phyloP scores from a whole-genome alignment of 495 filamentous ascomycete genomes.

The Usnea hakonensis region DNA sequence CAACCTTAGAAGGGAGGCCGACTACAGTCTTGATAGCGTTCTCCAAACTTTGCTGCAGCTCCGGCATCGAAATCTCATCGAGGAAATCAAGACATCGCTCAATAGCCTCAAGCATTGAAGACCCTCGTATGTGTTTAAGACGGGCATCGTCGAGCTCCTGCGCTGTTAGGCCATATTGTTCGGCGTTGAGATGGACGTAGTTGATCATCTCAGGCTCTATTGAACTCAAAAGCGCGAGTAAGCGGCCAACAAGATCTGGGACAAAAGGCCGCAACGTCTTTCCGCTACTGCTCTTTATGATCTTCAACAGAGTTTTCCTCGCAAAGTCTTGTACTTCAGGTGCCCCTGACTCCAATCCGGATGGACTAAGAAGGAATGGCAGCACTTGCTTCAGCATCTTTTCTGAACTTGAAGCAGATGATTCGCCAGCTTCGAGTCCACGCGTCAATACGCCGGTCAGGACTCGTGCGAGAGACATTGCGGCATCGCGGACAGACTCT shows the following conservation, averaged over 20 bases:
- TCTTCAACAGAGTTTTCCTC: slow-evolving; percentile 69
- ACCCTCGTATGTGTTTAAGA: slow-evolving; percentile 66
- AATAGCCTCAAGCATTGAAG: slow-evolving; percentile 90
- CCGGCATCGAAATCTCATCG: slow-evolving; percentile 64
- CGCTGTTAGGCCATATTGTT: slow-evolving; percentile 74
- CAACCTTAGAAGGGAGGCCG: slow-evolving; percentile 87
- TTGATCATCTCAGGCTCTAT: slow-evolving; percentile 82
- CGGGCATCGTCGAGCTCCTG: slow-evolving; percentile 81
- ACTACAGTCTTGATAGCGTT: slow-evolving; percentile 75
- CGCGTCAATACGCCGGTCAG: slow-evolving; percentile 77
- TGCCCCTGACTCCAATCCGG: slow-evolving; percentile 78
- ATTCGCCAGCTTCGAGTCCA: slow-evolving; percentile 72
- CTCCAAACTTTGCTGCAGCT: slow-evolving; percentile 62
- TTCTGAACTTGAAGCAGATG: slow-evolving; percentile 57
- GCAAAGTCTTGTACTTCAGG: slow-evolving; percentile 73
- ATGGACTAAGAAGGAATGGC: slow-evolving; percentile 83
- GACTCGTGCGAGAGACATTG: slow-evolving; percentile 69
- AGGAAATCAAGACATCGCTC: slow-evolving; percentile 82
- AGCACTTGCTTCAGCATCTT: slow-evolving; percentile 76
- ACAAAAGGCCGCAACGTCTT: slow-evolving; percentile 69
- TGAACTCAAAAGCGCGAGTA: slow-evolving; percentile 72
- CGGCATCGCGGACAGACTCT: slow-evolving; percentile 72
- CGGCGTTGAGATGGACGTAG: slow-evolving; percentile 82
- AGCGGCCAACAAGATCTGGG: slow-evolving; percentile 69
- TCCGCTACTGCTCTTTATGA: slow-evolving; percentile 74